These are phyloP conservation scores for Penicillium sp. DNA, from an alignment of 2,329 filamentous ascomycete genomes.

Conservation along the genomic window DNA sequence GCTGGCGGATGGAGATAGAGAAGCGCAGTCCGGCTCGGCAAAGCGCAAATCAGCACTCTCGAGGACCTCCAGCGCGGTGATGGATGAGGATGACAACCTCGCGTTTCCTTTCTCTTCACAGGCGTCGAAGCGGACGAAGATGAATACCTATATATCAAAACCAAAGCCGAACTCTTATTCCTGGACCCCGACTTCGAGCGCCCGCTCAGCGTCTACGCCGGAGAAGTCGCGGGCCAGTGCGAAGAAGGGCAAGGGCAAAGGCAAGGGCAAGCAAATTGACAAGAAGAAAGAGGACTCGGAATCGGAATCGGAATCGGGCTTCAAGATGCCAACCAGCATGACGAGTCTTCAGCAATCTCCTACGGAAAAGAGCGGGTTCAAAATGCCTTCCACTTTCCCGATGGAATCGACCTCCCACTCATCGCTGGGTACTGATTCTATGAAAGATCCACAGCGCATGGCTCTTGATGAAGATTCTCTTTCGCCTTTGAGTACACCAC, in stretches of 20 bases:
- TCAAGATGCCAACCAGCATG: constrained; percentile 25
- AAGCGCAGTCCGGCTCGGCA: constrained; percentile 8
- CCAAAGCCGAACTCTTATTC: constrained; percentile 8
- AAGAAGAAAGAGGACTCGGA: too few species aligned
- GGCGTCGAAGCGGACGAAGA: constrained; percentile 14
- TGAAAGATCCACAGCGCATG: constrained; percentile 10
- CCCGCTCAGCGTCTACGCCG: constrained; percentile 7
- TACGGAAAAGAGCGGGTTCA: constrained; percentile 17
- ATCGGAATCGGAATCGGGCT: constrained; percentile 13
- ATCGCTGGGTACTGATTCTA: constrained; percentile 24
- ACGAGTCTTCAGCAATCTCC: constrained; percentile 11
- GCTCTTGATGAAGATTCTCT: constrained; percentile 24
- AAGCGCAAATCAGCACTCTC: not conserved
- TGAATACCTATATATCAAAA: constrained; percentile 16
- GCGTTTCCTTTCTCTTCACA: constrained; percentile 10
- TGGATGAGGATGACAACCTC: constrained; percentile 11
- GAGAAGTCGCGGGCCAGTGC: constrained; percentile 1
- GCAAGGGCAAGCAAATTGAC: too few species aligned
- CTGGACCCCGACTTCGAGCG: constrained; percentile 14
- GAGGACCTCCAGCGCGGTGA: constrained; percentile 11
- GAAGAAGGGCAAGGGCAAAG: constrained; percentile 6
- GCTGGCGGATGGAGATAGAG: constrained; percentile 11
- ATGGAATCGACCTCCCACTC: constrained; percentile 24
- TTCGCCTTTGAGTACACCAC: constrained; percentile 29
- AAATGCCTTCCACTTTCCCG: constrained; percentile 22